phyloP scores from a whole-genome alignment of 768 basidiomycete species.

The Plicaturopsis crispa region DNA sequence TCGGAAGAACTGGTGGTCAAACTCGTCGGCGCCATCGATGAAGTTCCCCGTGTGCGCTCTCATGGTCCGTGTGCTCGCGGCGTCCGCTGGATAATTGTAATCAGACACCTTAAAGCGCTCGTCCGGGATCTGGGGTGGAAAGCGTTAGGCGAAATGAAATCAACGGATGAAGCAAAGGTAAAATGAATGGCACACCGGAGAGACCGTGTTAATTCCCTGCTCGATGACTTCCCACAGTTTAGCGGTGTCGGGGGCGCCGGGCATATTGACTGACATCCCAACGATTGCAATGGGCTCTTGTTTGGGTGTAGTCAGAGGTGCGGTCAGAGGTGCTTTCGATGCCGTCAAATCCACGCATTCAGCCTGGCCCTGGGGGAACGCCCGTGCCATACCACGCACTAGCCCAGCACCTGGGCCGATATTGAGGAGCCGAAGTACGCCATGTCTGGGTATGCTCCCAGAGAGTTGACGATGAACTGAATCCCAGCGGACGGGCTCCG shows the following conservation, averaged over 20 bases:
- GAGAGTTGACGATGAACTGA: conserved; percentile 25
- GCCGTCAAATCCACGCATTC: neutral
- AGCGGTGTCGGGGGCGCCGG: conserved; percentile 37
- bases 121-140: conserved; percentile 45
- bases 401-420: conserved; percentile 40
- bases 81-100: conserved; percentile 19
- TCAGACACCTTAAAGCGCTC: conserved; percentile 44
- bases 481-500: conserved; percentile 48
- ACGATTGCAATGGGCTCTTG: conserved; percentile 59
- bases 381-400: conserved; percentile 29
- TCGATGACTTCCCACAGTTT: conserved; percentile 56
- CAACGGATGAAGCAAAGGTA: conserved; percentile 2
- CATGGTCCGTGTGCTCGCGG: conserved; percentile 31
- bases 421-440: conserved; percentile 32
- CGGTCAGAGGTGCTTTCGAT: neutral
- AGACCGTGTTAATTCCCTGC: conserved; percentile 45
- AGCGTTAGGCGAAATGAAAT: conserved; percentile 3
- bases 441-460: conserved; percentile 8
- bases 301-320: conserved; percentile 12
- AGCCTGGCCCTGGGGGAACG: conserved; percentile 14
- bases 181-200: conserved; percentile 34
- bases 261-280: conserved; percentile 57
- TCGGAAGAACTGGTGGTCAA: conserved; percentile 67
- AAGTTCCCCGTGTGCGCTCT: conserved; percentile 59
- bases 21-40: conserved; percentile 44